A percentile compares a stretch with the other conserved stretches of the same genome.
Conservation (phyloP, 1,139 yeast genomes). For the Yamadazyma dushanensis region DNA sequence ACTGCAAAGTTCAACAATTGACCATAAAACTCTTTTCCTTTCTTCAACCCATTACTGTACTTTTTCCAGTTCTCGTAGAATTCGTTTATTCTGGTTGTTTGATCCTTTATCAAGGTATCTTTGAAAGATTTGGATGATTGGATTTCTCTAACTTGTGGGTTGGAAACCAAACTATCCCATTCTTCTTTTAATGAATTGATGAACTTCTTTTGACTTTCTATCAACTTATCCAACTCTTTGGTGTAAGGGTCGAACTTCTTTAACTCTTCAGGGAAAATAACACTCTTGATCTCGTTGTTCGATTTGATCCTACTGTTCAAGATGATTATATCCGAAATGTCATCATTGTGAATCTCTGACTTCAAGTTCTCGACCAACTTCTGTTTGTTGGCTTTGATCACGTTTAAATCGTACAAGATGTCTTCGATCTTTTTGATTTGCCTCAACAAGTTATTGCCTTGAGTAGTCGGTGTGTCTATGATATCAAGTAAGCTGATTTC, state of each 20-base stretch:
- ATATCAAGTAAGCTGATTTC: slow-evolving; percentile 61
- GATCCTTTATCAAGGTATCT: slow-evolving; percentile 25
- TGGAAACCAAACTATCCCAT: slow-evolving; percentile 58
- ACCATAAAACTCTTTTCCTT: slow-evolving; percentile 65
- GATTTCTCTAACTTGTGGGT: slow-evolving; percentile 39
- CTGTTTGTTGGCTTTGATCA: slow-evolving; percentile 57
- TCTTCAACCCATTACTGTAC: slow-evolving; percentile 56
- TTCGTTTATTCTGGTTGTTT: slow-evolving; percentile 37
- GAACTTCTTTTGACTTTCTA: slow-evolving; percentile 59
- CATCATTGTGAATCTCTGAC: slow-evolving; percentile 74
- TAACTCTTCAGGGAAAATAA: slow-evolving; percentile 71
- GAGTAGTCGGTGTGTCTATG: slow-evolving; percentile 9
- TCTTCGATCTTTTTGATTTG: slow-evolving; percentile 47
- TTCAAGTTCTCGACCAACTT: slow-evolving; percentile 67
- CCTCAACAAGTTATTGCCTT: slow-evolving; percentile 42
- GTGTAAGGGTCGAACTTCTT: slow-evolving; percentile 74
- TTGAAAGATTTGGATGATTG: slow-evolving; percentile 36
- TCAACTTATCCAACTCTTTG: slow-evolving; percentile 65
- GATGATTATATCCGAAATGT: slow-evolving; percentile 76
- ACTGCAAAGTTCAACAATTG: slow-evolving; percentile 50
- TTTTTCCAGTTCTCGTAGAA: slow-evolving; percentile 58
- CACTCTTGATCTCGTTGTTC: slow-evolving; percentile 56
- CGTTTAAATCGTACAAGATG: slow-evolving; percentile 42
- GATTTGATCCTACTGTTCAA: slow-evolving; percentile 60
- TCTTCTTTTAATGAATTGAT: slow-evolving; percentile 56